Evolutionary conservation across 2,329 filamentous ascomycete genomes (phyloP).

Genomic region (Dactylellina drechsleri): DNA sequence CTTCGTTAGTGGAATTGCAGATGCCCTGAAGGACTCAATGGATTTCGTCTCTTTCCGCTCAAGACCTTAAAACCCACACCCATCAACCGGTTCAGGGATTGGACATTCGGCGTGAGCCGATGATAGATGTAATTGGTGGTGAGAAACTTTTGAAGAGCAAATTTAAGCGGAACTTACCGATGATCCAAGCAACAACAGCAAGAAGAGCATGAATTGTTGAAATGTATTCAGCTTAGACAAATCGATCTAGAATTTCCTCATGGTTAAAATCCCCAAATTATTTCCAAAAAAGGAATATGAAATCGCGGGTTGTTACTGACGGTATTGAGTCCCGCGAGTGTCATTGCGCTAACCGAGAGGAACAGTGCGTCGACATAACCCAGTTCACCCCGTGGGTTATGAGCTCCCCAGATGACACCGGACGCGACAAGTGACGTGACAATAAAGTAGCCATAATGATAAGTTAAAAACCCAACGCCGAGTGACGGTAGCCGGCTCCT

Average conservation of each 20-base stretch:
- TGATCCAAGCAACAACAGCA: slow-evolving; percentile 74
- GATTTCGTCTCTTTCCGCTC: no score
- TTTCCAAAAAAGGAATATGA: slow-evolving; percentile 18
- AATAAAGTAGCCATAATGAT: slow-evolving; percentile 52
- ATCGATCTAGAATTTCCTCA: slow-evolving; percentile 51
- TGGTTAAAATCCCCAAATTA: slow-evolving; percentile 39
- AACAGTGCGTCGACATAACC: slow-evolving; percentile 74
- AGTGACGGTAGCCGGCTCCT: slow-evolving; percentile 38
- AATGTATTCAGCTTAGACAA: slow-evolving; percentile 68
- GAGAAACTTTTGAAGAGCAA: no score
- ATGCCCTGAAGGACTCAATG: no score
- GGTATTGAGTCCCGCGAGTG: slow-evolving; percentile 74
- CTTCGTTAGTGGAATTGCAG: no score
- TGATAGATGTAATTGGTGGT: not conserved
- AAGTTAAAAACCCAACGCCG: slow-evolving; percentile 47
- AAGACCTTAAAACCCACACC: no score
- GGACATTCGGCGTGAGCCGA: not conserved
- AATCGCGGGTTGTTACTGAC: slow-evolving; percentile 63
- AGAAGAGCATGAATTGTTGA: slow-evolving; percentile 74
- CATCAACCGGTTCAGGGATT: no score
- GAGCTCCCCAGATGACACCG: slow-evolving; percentile 45
- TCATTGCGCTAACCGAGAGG: slow-evolving; percentile 73
- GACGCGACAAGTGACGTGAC: slow-evolving; percentile 49
- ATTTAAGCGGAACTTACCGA: slow-evolving; percentile 63
- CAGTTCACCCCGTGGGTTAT: slow-evolving; percentile 60